A percentile compares a stretch with the other conserved stretches of the same genome.
Conservation (phyloP, 2,329 filamentous ascomycete species). For the Kalaharituber pfeilii region DNA sequence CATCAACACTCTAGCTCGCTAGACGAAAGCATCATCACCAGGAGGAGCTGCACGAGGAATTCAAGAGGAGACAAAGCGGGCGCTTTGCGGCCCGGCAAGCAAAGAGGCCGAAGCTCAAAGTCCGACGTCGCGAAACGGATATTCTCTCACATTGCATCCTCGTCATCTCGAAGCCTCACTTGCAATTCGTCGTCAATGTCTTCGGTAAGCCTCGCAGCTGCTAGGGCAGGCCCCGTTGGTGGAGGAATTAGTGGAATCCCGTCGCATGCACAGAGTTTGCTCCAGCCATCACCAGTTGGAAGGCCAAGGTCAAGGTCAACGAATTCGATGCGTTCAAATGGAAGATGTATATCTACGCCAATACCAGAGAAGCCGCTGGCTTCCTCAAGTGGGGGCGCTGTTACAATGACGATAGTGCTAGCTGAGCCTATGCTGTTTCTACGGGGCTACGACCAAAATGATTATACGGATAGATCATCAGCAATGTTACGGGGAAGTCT, state of each 20-base stretch:
- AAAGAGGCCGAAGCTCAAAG: not conserved
- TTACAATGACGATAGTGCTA: constrained; percentile 54
- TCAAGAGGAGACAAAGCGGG: not conserved
- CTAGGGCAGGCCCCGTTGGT: constrained; percentile 1
- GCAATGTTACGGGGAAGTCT: constrained; percentile 74
- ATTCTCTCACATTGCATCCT: not conserved
- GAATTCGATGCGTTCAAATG: not conserved
- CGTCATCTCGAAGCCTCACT: not conserved
- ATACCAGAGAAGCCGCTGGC: constrained; percentile 50
- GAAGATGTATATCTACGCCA: constrained; percentile 8
- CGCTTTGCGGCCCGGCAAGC: not conserved
- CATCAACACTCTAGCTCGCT: not conserved
- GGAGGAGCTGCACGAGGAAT: not conserved
- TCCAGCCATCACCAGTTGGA: not conserved
- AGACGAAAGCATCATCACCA: not conserved
- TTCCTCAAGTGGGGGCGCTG: constrained; percentile 46
- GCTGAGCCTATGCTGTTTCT: constrained; percentile 69
- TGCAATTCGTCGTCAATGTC: not conserved
- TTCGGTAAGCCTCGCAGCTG: not conserved
- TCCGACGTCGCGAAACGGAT: not conserved
- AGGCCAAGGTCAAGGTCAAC: not conserved
- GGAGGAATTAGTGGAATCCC: constrained; percentile 1
- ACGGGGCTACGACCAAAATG: constrained; percentile 58
- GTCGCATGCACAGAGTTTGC: not conserved
- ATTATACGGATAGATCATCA: constrained; percentile 43